Conservation (phyloP, 208 protist species). For the Angomonas deanei region DNA sequence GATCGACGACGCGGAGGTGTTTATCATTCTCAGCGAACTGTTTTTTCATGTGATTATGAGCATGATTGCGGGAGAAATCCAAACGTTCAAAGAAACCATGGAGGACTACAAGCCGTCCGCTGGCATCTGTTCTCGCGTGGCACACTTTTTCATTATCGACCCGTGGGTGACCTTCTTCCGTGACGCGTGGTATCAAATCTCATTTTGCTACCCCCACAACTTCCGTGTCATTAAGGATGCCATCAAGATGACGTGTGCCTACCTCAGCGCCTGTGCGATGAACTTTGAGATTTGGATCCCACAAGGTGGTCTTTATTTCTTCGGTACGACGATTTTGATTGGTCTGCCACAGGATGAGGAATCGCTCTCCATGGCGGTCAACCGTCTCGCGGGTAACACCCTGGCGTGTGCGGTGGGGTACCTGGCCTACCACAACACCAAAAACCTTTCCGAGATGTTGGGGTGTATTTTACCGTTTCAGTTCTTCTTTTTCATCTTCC, state of each 20-base stretch:
- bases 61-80: slow-evolving; percentile 32
- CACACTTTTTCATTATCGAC: slow-evolving; percentile 41
- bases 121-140: slow-evolving; percentile 19
- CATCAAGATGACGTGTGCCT: slow-evolving; percentile 44
- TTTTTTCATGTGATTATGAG: slow-evolving; percentile 26
- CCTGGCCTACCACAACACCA: slow-evolving; percentile 26
- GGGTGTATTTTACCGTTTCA: slow-evolving; percentile 17
- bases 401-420: slow-evolving; percentile 30
- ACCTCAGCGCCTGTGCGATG: slow-evolving; percentile 26
- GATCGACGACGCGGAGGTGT: slow-evolving; percentile 23
- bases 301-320: slow-evolving; percentile 32
- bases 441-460: slow-evolving; percentile 19
- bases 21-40: slow-evolving; percentile 20
- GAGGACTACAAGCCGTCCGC: slow-evolving; percentile 27
- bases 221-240: slow-evolving; percentile 47
- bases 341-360: slow-evolving; percentile 50
- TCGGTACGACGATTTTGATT: slow-evolving; percentile 53
- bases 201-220: slow-evolving; percentile 34
- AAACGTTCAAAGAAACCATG: slow-evolving; percentile 32
- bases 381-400: slow-evolving; percentile 27
- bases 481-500: slow-evolving; percentile 22
- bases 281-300: slow-evolving; percentile 35
- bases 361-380: slow-evolving; percentile 28
- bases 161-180: slow-evolving; percentile 47
- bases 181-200: slow-evolving; percentile 36